These are phyloP conservation scores for Lentinula edodes DNA, from an alignment of 768 basidiomycete genomes.

Conservation along the genomic window DNA sequence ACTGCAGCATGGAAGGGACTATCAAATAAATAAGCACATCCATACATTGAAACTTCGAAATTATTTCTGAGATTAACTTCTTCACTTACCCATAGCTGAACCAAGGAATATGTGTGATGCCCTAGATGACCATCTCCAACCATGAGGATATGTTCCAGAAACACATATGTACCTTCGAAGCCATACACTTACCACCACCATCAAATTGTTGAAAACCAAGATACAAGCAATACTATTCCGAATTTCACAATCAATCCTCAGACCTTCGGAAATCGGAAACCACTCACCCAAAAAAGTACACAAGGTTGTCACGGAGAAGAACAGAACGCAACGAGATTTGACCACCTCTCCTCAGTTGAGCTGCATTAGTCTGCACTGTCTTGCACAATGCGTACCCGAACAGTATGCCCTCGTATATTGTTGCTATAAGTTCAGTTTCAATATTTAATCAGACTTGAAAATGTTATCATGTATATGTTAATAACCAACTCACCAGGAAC, in stretches of 20 bases:
- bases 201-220: constrained; percentile 40
- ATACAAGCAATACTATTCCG: constrained; percentile 29
- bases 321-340: constrained; percentile 25
- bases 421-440: constrained; percentile 19
- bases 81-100: constrained; percentile 36
- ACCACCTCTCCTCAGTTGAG: constrained; percentile 18
- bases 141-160: background rate
- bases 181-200: constrained; percentile 32
- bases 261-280: background rate
- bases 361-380: constrained; percentile 18
- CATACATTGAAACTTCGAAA: background rate
- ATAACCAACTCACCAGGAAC: constrained; percentile 28
- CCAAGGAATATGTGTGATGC: constrained; percentile 41
- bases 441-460: too few species aligned
- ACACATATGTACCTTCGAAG: background rate
- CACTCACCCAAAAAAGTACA: constrained; percentile 38
- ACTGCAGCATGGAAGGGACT: constrained; percentile 44
- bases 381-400: constrained; percentile 30
- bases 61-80: background rate
- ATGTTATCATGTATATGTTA: too few species aligned
- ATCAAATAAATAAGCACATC: too few species aligned
- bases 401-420: constrained; percentile 31
- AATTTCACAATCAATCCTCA: background rate
- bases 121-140: constrained; percentile 17
- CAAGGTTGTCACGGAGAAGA: constrained; percentile 35